phyloP scores from a whole-genome alignment of 371 early-diverging fungal species.

The Zychaea mexicana region DNA sequence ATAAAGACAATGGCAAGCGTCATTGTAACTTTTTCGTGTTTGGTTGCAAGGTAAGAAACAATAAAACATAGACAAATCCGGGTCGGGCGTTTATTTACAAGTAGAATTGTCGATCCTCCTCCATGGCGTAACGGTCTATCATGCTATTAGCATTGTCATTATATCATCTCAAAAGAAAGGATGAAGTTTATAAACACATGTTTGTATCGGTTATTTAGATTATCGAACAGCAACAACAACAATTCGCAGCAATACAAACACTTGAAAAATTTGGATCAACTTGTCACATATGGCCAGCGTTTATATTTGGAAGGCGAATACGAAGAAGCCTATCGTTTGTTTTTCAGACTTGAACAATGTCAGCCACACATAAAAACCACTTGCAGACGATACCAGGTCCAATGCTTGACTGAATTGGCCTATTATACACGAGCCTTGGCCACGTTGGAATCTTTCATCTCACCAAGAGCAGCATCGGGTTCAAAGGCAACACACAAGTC shows the following conservation, averaged over 20 bases:
- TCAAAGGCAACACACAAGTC: constrained; percentile 1
- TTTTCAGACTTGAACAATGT: constrained; percentile 10
- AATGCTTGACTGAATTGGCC: constrained; percentile 12
- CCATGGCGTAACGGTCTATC: no score
- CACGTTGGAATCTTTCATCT: not conserved
- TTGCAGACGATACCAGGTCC: constrained; percentile 22
- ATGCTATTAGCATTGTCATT: no score
- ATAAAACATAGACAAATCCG: no score
- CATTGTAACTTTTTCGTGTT: not conserved
- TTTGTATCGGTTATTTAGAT: not conserved
- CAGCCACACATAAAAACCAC: not conserved
- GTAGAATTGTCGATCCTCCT: not conserved
- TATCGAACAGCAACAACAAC: not conserved
- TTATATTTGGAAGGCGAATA: constrained; percentile 18
- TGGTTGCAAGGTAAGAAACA: not conserved
- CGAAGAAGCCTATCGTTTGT: constrained; percentile 24
- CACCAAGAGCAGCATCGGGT: not conserved
- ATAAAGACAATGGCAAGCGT: constrained; percentile 1
- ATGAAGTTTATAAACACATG: not conserved
- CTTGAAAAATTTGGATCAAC: not conserved
- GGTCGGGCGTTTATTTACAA: not conserved
- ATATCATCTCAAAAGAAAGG: no score
- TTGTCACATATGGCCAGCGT: not conserved
- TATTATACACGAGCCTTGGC: constrained; percentile 15
- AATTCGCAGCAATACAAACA: not conserved